phyloP scores from a whole-genome alignment of 2,329 filamentous ascomycete genomes.

The Paecilomyces sp. region DNA sequence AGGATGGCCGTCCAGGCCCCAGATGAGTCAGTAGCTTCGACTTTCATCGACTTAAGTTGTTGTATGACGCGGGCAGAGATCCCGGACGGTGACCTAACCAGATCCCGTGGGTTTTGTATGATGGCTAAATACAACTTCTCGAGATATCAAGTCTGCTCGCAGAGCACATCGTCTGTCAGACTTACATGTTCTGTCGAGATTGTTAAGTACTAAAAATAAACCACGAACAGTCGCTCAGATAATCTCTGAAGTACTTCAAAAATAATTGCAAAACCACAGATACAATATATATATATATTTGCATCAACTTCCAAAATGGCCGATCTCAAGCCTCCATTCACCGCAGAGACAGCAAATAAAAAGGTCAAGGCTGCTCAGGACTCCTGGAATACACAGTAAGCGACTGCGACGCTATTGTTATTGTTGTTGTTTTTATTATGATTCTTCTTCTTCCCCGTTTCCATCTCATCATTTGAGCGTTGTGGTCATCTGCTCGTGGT shows the following conservation, averaged over 20 bases:
- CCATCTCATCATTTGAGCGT: neutral
- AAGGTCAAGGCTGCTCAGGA: slow-evolving; percentile 84
- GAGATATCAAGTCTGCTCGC: neutral
- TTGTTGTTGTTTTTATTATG: neutral
- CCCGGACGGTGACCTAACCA: neutral
- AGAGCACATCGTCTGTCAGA: neutral
- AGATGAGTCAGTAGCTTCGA: neutral
- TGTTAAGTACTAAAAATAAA: neutral
- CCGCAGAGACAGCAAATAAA: slow-evolving; percentile 58
- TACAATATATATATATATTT: neutral
- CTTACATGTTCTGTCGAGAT: neutral
- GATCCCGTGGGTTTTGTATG: neutral
- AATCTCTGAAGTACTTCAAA: too few species aligned
- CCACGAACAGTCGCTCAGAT: too few species aligned
- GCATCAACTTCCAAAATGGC: slow-evolving; percentile 22
- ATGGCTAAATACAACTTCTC: neutral
- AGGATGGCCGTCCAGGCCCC: neutral
- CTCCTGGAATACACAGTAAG: slow-evolving; percentile 70
- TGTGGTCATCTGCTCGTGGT: neutral
- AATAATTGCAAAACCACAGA: too few species aligned
- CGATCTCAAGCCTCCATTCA: slow-evolving; percentile 61
- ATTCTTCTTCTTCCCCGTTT: neutral
- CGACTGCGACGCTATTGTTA: neutral
- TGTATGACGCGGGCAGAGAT: neutral
- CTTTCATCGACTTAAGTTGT: neutral